Percentiles rank a stretch among this genome's conserved stretches.
phyloP scores from a whole-genome alignment of 192 early-diverging fungal genomes.

The Coemansia sp. region DNA sequence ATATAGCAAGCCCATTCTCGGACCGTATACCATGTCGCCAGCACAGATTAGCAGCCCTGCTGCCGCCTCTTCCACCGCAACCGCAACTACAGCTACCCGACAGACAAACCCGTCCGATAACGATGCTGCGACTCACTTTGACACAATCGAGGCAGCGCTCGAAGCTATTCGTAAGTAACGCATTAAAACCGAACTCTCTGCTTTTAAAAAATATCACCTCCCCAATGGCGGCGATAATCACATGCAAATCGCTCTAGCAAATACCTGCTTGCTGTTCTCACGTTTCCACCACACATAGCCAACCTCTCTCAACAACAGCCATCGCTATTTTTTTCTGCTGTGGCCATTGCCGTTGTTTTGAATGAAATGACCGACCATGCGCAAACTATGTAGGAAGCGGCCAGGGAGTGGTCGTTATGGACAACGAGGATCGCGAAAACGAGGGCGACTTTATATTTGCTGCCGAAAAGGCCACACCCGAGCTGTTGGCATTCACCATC shows the following conservation, averaged over 20 bases:
- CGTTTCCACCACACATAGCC: too few relatives aligned
- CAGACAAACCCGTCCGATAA: background rate
- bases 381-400: conserved; percentile 59
- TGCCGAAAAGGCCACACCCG: conserved; percentile 87
- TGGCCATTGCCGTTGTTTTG: background rate
- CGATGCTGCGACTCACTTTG: conserved; percentile 13
- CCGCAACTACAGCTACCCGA: conserved; percentile 1
- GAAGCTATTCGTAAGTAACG: conserved; percentile 44
- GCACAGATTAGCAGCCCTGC: conserved; percentile 1
- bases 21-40: background rate
- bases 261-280: background rate
- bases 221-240: background rate
- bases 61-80: background rate
- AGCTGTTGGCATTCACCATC: conserved; percentile 94
- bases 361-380: background rate
- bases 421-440: conserved; percentile 98
- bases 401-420: conserved; percentile 89
- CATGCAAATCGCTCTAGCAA: background rate
- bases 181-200: background rate
- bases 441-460: conserved; percentile 98
- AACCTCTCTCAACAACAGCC: background rate
- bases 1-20: background rate
- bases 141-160: conserved; percentile 40
- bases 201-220: too few relatives aligned
- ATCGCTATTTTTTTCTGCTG: background rate